These are phyloP conservation scores for Phycomyces blakesleeanus DNA, from an alignment of 192 early-diverging fungal genomes.

Conservation along the genomic window DNA sequence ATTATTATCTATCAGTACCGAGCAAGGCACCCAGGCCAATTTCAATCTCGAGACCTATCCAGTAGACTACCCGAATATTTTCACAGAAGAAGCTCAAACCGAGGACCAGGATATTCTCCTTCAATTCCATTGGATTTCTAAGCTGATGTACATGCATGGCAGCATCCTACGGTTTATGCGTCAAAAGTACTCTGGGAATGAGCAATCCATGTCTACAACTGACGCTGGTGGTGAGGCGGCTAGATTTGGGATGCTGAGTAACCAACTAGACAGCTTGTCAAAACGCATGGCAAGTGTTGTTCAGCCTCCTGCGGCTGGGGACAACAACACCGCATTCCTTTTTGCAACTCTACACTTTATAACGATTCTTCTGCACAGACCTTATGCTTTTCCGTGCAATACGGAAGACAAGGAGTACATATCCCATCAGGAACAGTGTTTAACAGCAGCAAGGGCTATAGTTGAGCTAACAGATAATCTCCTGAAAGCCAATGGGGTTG, in stretches of 20 bases:
- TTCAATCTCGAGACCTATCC: conserved; percentile 20
- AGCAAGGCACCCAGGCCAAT: conserved; percentile 18
- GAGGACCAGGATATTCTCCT: conserved; percentile 7
- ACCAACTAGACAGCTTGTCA: conserved; percentile 11
- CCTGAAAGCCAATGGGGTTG: neutral
- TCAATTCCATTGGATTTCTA: conserved; percentile 25
- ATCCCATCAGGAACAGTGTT: conserved; percentile 15
- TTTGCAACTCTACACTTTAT: conserved; percentile 20
- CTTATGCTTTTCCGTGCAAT: conserved; percentile 11
- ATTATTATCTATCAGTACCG: conserved; percentile 14
- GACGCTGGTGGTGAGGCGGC: neutral
- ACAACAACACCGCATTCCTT: conserved; percentile 9
- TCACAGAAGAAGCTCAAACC: conserved; percentile 17
- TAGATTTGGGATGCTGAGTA: neutral
- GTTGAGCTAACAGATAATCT: conserved; percentile 8
- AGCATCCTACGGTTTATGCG: conserved; percentile 16
- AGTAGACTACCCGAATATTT: conserved; percentile 16
- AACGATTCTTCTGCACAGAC: conserved; percentile 16
- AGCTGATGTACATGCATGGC: conserved; percentile 18
- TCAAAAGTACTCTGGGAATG: conserved; percentile 6
- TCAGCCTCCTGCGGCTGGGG: neutral
- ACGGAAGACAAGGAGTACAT: neutral
- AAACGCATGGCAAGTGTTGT: conserved; percentile 1
- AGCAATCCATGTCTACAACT: neutral
- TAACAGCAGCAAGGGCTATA: conserved; percentile 16